Evolutionary conservation across 192 early-diverging fungal species (phyloP).

Genomic region (Coemansia sp.): DNA sequence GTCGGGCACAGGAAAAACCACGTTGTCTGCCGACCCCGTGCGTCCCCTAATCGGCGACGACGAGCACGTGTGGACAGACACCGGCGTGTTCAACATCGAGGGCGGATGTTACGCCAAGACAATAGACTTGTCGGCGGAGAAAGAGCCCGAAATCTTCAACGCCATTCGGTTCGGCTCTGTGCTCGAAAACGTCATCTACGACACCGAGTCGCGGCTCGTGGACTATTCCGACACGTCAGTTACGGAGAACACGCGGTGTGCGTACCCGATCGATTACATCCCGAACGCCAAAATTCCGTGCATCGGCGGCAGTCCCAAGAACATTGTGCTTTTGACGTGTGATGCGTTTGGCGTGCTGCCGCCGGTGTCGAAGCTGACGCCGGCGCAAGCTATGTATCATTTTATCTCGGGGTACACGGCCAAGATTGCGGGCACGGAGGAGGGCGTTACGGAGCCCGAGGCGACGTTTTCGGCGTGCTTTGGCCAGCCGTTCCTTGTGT

Average conservation of each 20-base stretch:
- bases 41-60: slow-evolving; percentile 97
- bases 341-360: slow-evolving; percentile 97
- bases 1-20: slow-evolving; percentile 98
- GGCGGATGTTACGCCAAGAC: slow-evolving; percentile 99
- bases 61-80: slow-evolving; percentile 99
- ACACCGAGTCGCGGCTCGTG: slow-evolving; percentile 67
- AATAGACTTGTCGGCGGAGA: slow-evolving; percentile 91
- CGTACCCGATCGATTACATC: slow-evolving; percentile 94
- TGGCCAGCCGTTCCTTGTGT: slow-evolving; percentile 95
- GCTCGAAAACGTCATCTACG: slow-evolving; percentile 90
- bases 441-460: slow-evolving; percentile 85
- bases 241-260: slow-evolving; percentile 96
- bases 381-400: slow-evolving; percentile 93
- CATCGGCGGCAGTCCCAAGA: slow-evolving; percentile 84
- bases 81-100: slow-evolving; percentile 98
- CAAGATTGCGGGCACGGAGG: slow-evolving; percentile 97
- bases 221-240: slow-evolving; percentile 76
- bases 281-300: slow-evolving; percentile 94
- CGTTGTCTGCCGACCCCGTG: slow-evolving; percentile 90
- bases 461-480: slow-evolving; percentile 94
- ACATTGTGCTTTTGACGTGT: slow-evolving; percentile 95
- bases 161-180: slow-evolving; percentile 93
- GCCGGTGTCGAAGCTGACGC: slow-evolving; percentile 82
- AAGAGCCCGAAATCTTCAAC: slow-evolving; percentile 98
- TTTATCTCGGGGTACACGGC: slow-evolving; percentile 98